Conservation (phyloP, 306 rosid species). For the Rosa chinensis region DNA sequence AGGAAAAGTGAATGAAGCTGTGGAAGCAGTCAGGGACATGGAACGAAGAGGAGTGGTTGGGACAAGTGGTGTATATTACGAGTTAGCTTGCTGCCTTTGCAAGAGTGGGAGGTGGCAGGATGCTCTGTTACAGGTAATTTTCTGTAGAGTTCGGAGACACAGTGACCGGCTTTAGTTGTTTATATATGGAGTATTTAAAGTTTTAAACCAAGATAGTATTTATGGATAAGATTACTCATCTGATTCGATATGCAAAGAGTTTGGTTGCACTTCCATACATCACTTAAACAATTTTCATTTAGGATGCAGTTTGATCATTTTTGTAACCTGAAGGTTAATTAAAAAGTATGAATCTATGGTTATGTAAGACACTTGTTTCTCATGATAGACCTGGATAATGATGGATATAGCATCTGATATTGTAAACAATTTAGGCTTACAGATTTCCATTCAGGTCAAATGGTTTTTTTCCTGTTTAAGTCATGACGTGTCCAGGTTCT, state of each 20-base stretch:
- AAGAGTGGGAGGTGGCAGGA: slow-evolving; percentile 85
- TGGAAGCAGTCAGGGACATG: slow-evolving; percentile 78
- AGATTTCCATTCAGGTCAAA: background rate
- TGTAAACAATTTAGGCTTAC: background rate
- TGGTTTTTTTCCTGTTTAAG: background rate
- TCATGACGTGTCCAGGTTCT: background rate
- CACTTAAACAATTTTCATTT: background rate
- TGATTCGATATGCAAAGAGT: slow-evolving; percentile 7
- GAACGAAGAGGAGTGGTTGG: slow-evolving; percentile 84
- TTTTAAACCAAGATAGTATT: background rate
- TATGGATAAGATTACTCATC: background rate
- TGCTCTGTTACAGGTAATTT: slow-evolving; percentile 69
- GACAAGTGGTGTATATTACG: slow-evolving; percentile 71
- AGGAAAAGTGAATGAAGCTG: slow-evolving; percentile 75
- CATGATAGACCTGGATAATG: background rate
- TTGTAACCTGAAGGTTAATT: background rate
- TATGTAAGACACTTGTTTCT: background rate
- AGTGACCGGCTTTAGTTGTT: background rate
- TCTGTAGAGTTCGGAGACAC: background rate
- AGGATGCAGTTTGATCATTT: background rate
- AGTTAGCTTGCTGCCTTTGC: slow-evolving; percentile 90
- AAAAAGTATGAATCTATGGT: slow-evolving; percentile 1
- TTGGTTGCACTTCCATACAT: background rate
- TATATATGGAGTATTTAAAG: background rate
- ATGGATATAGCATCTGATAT: background rate